Conservation (phyloP, 2,329 filamentous ascomycete genomes). For the Cladophialophora yegresii region DNA sequence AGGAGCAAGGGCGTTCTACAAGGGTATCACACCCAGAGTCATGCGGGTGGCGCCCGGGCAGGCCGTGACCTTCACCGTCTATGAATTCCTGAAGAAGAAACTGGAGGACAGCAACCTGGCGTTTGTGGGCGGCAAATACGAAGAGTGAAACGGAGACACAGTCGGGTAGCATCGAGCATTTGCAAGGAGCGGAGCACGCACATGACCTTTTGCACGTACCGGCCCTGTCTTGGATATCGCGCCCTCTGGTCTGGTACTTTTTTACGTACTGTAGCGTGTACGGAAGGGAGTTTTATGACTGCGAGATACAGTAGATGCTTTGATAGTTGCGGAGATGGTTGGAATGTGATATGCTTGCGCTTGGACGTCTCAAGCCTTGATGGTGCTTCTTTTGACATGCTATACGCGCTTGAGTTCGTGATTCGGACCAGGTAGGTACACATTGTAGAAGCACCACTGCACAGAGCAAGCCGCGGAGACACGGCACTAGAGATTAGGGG, state of each 20-base stretch:
- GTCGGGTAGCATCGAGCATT: not conserved
- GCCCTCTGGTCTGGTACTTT: not conserved
- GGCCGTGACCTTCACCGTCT: conserved; percentile 74
- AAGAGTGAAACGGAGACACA: conserved; percentile 56
- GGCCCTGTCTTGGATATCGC: not conserved
- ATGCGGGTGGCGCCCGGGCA: conserved; percentile 98
- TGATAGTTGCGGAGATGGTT: not conserved
- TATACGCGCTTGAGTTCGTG: too few species aligned
- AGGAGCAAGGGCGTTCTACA: conserved; percentile 93
- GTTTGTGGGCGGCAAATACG: conserved; percentile 64
- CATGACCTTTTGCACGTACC: not conserved
- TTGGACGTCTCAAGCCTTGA: not conserved
- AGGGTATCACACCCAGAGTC: conserved; percentile 95
- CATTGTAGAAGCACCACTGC: too few species aligned
- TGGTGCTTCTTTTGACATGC: too few species aligned
- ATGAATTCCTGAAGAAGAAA: conserved; percentile 73
- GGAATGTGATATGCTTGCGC: not conserved
- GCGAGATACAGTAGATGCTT: not conserved
- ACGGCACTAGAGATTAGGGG: too few species aligned
- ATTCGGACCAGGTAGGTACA: too few species aligned
- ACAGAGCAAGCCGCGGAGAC: too few species aligned
- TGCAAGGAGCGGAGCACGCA: not conserved
- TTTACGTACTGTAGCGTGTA: too few species aligned
- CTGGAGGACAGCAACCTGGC: conserved; percentile 66
- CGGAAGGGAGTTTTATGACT: not conserved